phyloP scores from a whole-genome alignment of 1,284 basidiomycete genomes.

The Austroboletus niveus region DNA sequence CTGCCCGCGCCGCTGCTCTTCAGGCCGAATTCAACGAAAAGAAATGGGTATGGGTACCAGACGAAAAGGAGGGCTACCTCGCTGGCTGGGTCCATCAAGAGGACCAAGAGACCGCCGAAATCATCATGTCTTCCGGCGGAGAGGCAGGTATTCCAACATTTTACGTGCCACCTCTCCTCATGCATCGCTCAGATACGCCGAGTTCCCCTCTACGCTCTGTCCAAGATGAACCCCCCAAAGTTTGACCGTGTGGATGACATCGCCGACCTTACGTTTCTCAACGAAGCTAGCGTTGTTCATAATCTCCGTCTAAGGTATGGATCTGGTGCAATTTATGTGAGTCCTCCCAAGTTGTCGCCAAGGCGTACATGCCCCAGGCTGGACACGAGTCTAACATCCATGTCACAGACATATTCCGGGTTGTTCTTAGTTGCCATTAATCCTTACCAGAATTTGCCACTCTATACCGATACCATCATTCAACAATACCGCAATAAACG shows the following conservation, averaged over 20 bases:
- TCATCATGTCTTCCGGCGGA: constrained; percentile 78
- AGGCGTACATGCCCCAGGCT: background rate
- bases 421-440: constrained; percentile 98
- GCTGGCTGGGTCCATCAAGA: constrained; percentile 89
- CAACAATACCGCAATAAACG: constrained; percentile 92
- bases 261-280: constrained; percentile 96
- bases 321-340: constrained; percentile 91
- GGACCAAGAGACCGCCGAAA: constrained; percentile 73
- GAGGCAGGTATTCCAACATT: constrained; percentile 49
- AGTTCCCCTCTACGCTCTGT: constrained; percentile 76
- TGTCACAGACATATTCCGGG: constrained; percentile 86
- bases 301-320: constrained; percentile 92
- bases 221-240: constrained; percentile 98
- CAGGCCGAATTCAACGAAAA: constrained; percentile 97
- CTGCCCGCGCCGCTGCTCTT: constrained; percentile 77
- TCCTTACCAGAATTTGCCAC: constrained; percentile 90
- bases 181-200: constrained; percentile 56
- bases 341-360: constrained; percentile 34
- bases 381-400: constrained; percentile 12
- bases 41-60: constrained; percentile 96
- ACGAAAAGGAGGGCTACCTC: constrained; percentile 85
- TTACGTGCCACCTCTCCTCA: constrained; percentile 13
- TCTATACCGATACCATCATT: constrained; percentile 91
- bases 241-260: constrained; percentile 99
- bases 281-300: constrained; percentile 98